Percentiles rank a stretch among this genome's conserved stretches.
These are phyloP conservation scores for Solanum sejunctum DNA, from an alignment of 257 asterid species.

Conservation along the genomic window DNA sequence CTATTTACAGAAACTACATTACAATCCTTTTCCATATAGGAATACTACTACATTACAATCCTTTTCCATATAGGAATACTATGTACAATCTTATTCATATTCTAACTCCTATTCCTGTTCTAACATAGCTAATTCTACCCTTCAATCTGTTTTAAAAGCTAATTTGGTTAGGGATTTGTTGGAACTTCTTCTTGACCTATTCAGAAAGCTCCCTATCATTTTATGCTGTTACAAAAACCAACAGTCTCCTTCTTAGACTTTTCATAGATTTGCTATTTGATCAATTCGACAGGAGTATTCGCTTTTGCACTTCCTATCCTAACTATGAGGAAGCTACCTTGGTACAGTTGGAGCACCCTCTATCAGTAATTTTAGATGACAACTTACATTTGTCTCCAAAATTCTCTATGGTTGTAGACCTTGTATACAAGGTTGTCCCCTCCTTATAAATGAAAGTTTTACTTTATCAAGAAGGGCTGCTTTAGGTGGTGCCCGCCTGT, in stretches of 20 bases:
- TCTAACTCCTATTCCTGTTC: background rate
- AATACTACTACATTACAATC: background rate
- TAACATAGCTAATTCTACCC: background rate
- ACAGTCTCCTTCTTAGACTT: background rate
- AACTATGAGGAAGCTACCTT: background rate
- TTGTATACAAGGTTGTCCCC: background rate
- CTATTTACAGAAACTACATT: background rate
- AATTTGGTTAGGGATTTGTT: background rate
- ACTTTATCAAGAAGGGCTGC: background rate
- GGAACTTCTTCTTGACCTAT: background rate
- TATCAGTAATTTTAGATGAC: background rate
- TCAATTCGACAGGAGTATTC: background rate
- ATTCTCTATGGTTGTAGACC: background rate
- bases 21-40: background rate
- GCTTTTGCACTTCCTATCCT: background rate
- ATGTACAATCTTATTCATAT: background rate
- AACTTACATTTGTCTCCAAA: background rate
- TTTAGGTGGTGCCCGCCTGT: background rate
- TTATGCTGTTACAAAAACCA: background rate
- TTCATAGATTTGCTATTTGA: background rate
- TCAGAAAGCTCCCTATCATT: background rate
- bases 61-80: background rate
- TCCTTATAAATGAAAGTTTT: background rate
- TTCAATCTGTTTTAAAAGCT: background rate
- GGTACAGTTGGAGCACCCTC: background rate